A percentile compares a stretch with the other conserved stretches of the same genome.
These are phyloP conservation scores for Skeletonema costatum DNA, from an alignment of 108 stramenopile species.

Conservation along the genomic window DNA sequence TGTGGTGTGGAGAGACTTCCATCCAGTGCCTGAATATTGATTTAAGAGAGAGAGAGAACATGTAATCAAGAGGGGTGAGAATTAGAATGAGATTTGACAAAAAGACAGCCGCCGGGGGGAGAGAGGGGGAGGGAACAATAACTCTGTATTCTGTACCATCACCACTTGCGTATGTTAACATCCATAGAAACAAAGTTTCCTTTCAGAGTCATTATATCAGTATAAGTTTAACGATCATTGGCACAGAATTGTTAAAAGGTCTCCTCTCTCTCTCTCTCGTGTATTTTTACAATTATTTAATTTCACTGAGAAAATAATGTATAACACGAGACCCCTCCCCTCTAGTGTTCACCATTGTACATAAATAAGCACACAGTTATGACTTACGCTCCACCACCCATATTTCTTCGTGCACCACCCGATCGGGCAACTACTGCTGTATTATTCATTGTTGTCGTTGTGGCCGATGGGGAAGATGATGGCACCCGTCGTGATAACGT, in stretches of 20 bases:
- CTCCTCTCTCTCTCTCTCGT: neutral
- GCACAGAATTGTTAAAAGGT: neutral
- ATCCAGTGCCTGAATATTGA: slow-evolving; percentile 46
- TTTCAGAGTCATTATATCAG: slow-evolving; percentile 4
- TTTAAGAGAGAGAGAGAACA: neutral
- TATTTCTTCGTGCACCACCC: slow-evolving; percentile 17
- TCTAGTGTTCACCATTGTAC: neutral
- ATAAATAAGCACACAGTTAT: neutral
- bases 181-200: slow-evolving; percentile 1
- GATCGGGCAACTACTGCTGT: neutral
- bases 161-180: neutral
- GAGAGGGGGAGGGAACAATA: neutral
- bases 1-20: slow-evolving; percentile 42
- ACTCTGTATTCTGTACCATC: neutral
- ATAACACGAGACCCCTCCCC: neutral
- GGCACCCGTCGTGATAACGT: slow-evolving; percentile 3
- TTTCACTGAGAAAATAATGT: too few species aligned
- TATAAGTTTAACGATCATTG: slow-evolving; percentile 1
- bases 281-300: too few species aligned
- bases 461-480: neutral
- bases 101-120: neutral
- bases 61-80: neutral
- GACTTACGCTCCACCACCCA: slow-evolving; percentile 43
- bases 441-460: neutral
- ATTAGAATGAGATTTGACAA: neutral